A percentile compares a stretch with the other conserved stretches of the same genome.
Conservation (phyloP, 1,284 basidiomycete species). For the Polyporus tsugae region DNA sequence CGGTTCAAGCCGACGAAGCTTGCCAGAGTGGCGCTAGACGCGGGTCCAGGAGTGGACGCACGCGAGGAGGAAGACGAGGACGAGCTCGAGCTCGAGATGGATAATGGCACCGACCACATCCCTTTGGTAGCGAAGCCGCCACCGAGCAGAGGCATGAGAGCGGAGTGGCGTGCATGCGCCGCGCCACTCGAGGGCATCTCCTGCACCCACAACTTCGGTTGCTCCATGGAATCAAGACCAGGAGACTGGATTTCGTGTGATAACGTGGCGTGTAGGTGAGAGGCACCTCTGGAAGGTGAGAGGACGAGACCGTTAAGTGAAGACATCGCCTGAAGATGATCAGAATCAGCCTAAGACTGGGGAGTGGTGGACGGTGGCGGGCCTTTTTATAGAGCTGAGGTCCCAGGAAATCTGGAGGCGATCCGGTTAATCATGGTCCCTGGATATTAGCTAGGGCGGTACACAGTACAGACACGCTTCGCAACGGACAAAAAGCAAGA, state of each 20-base stretch:
- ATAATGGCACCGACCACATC: not conserved
- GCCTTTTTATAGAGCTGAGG: not conserved
- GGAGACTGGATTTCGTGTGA: not conserved
- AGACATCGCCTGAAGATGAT: not conserved
- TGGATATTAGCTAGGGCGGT: not conserved
- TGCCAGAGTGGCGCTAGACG: constrained; percentile 2
- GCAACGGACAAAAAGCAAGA: constrained; percentile 1
- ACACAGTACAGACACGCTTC: not conserved
- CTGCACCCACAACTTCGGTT: not conserved
- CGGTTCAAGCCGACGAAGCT: constrained; percentile 10
- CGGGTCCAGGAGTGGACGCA: not conserved
- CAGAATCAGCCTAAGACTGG: not conserved
- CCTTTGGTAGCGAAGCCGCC: not conserved
- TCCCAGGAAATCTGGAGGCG: not conserved
- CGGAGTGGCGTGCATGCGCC: not conserved
- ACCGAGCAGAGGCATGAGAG: not conserved
- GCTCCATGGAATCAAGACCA: not conserved
- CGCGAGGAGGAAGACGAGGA: not conserved
- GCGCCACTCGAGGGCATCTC: not conserved
- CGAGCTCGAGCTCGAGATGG: not conserved
- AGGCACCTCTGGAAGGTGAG: not conserved
- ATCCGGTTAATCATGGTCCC: not conserved
- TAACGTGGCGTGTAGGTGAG: not conserved
- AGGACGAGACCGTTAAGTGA: not conserved
- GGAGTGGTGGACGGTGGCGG: not conserved